Base-by-base conservation (phyloP, 2,329 filamentous ascomycete species). In the Penicillium sp. region DNA sequence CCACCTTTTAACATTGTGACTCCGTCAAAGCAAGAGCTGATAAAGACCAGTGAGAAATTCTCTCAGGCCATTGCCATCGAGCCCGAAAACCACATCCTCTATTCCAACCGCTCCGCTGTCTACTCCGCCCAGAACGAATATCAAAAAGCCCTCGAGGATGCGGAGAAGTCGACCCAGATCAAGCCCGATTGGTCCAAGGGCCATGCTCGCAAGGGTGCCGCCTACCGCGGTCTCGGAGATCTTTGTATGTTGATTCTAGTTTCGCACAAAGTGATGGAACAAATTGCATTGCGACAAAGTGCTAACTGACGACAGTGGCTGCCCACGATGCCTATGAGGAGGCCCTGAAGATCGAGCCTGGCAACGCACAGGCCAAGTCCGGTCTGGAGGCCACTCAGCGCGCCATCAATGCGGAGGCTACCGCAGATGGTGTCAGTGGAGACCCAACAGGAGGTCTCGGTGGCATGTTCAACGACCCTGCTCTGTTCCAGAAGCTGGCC, bases 151-250 rank as follows among this genome's bases (percentile, higher is more conserved):
- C 80, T 97, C 26, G 82, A 89, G 61, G 94, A 99, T 81, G 94
- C 94, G 56, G 88, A 88, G 72, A 97, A 97, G 83, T 94, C 91
- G 3, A 95, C 89, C 53, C 85, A 96, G 77, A 81, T 99, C 74
- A 97, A 99, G 82, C 89, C 93, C 13, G 94, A 97, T 81, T 99
- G 94, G 94, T 87, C 91, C 58, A 97, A 97, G 79, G 94, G 94
- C 64, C 97, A 91, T 89, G 88, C 89, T 57, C 87, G 94, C 59
- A 97, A 97, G 76, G 94, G 93, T 64, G 88, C 92, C 61, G 94
- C 94, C 54, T 82, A 92, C 34, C 94, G 96, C 74, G 94, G 94
- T 44, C 80, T 87, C 58, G 90, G 92, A 50, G 91, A 99, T 72
- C 82, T 97, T 22, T 68, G 82, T 85, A 79, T 60, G 79, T 72